Evolutionary conservation across 306 rosid species (phyloP), one percentile per base, ranked within the genome.

Genomic region (Vachellia pachyceras): DNA sequence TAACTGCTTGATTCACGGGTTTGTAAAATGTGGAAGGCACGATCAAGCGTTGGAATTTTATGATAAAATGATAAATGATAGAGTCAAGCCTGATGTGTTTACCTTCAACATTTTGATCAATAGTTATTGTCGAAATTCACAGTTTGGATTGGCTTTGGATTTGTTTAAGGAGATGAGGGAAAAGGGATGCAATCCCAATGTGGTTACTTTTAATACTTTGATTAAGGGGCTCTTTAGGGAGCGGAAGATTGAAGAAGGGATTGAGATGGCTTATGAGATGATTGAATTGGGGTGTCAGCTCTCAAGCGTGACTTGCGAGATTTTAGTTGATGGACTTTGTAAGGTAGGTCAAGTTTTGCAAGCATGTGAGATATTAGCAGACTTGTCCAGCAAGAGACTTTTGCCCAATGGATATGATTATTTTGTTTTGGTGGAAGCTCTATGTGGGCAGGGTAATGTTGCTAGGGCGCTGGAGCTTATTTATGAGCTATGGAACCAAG

Each of bases 131-230:
- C 87, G 94, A 11, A 91, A 89, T 81, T 90, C 81, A 6, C 83
- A 69, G 71, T 91, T 94, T 3, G 79, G 7, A 5, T 68, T 79
- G 73, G 98, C 97, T 10, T 77, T 94, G 85, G 92, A 91, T 83
- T 17, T 94, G 78, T 92, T 92, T 77, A 85, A 84, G 76, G 94
- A 90, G 84, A 94, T 94, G 95, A 83, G 89, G 80, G 87, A 83
- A 78, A 84, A 76, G 74, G 95, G 97, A n/a, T 87, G 97, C 61
- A 40, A 87, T 71, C 98, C 97, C 37, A 91, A 94, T 84, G 97
- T 91, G 79, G 97, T 94, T 50, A 94, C 97, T 80, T 94, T 92
- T 79, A 94, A 92, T 78, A 94, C 95, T 29, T 88, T 94, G 90
- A 89, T 94, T 44, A 91, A 47, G 65, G 98, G 97, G n/a, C 67